phyloP scores from a whole-genome alignment of 2,329 filamentous ascomycete genomes.

The Volutella citrinella region DNA sequence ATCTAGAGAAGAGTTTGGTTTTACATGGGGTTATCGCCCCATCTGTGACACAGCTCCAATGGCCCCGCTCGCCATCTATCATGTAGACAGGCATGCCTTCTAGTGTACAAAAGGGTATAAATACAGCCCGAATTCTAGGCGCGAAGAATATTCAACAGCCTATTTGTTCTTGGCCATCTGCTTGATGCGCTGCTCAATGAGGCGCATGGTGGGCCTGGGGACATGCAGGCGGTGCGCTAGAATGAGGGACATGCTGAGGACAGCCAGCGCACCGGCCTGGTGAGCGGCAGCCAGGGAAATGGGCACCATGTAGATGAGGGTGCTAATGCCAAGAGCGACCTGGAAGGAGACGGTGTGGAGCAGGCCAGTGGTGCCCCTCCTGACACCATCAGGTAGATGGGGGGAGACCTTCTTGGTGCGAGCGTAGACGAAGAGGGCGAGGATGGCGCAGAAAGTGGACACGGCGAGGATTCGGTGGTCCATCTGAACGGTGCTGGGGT shows the following conservation, averaged over 20 bases:
- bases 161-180: slow-evolving; percentile 20
- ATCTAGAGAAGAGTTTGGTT: background rate
- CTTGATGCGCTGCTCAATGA: slow-evolving; percentile 54
- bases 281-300: slow-evolving; percentile 84
- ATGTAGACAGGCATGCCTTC: slow-evolving; percentile 69
- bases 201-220: slow-evolving; percentile 60
- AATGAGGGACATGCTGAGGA: slow-evolving; percentile 79
- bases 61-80: too few relatives aligned
- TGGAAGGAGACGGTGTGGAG: slow-evolving; percentile 81
- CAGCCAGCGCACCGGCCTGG: slow-evolving; percentile 83
- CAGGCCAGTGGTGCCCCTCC: slow-evolving; percentile 71
- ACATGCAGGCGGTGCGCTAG: slow-evolving; percentile 76
- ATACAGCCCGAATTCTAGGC: too few relatives aligned
- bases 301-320: slow-evolving; percentile 91
- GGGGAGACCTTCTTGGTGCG: slow-evolving; percentile 58
- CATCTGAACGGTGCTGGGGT: slow-evolving; percentile 91
- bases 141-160: too few relatives aligned
- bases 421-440: slow-evolving; percentile 78
- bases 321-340: slow-evolving; percentile 82
- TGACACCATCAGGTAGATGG: slow-evolving; percentile 60
- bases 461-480: slow-evolving; percentile 92
- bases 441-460: slow-evolving; percentile 79
- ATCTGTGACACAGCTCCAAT: too few relatives aligned
- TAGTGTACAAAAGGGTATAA: too few relatives aligned
- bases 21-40: too few relatives aligned